Percentiles rank a stretch among this genome's conserved stretches.
phyloP scores from a whole-genome alignment of 2,329 filamentous ascomycete genomes.

The Fusarium keratoplasticum region DNA sequence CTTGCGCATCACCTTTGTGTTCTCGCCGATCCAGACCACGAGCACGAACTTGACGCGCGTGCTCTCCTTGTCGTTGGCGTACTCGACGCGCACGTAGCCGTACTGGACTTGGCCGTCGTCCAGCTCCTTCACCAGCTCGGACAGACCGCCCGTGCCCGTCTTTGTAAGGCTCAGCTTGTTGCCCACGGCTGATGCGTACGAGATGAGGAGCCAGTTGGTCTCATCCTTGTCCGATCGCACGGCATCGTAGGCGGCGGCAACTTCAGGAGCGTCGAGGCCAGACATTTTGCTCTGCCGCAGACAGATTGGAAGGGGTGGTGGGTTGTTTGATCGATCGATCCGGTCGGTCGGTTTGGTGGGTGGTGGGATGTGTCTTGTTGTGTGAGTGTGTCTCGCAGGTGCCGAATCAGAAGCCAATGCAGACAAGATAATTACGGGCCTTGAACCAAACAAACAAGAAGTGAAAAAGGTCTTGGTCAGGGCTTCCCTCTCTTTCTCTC shows the following conservation, averaged over 20 bases:
- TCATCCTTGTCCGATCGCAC: conserved; percentile 75
- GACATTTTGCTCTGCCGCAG: conserved; percentile 59
- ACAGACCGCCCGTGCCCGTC: conserved; percentile 71
- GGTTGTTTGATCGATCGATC: conserved; percentile 15
- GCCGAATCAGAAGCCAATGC: conserved; percentile 23
- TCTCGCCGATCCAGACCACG: conserved; percentile 75
- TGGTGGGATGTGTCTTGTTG: not conserved
- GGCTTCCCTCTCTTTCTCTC: not conserved
- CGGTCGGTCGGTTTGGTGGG: conserved; percentile 3
- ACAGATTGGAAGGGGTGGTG: not conserved
- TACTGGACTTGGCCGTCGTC: conserved; percentile 73
- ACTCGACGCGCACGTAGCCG: conserved; percentile 74
- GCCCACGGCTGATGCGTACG: conserved; percentile 66
- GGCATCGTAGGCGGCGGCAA: conserved; percentile 73
- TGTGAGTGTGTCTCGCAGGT: not conserved
- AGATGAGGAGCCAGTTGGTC: conserved; percentile 76
- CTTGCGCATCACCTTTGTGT: conserved; percentile 76
- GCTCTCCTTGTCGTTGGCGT: conserved; percentile 78
- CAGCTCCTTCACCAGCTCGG: conserved; percentile 66
- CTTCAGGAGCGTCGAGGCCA: conserved; percentile 67
- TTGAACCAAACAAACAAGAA: not conserved
- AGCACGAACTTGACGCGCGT: conserved; percentile 76
- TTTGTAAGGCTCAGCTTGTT: conserved; percentile 66
- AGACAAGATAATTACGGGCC: conserved; percentile 29
- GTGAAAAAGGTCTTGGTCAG: conserved; percentile 29